These are phyloP conservation scores for Candida railenensis DNA, from an alignment of 805 yeast genomes.

Conservation along the genomic window DNA sequence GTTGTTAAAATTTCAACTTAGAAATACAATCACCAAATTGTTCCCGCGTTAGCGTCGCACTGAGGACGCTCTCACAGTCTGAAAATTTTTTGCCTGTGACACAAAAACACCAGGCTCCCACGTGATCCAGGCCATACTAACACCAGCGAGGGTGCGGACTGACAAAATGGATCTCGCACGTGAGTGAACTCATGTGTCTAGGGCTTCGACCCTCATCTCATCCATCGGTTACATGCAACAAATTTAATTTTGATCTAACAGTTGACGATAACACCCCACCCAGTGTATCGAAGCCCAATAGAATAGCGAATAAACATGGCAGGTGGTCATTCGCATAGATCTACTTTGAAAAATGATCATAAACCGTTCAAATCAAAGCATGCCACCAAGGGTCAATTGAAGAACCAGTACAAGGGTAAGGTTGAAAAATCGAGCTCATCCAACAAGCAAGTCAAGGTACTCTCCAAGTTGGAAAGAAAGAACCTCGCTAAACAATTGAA, in stretches of 20 bases:
- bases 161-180: not conserved
- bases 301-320: conserved; percentile 43
- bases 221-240: too few relatives aligned
- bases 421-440: conserved; percentile 61
- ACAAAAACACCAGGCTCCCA: not conserved
- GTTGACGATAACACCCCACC: too few relatives aligned
- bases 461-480: conserved; percentile 63
- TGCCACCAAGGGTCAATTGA: conserved; percentile 83
- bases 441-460: conserved; percentile 37
- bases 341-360: conserved; percentile 79
- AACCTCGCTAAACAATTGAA: conserved; percentile 77
- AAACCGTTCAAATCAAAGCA: conserved; percentile 92
- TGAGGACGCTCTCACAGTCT: not conserved
- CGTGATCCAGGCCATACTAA: not conserved
- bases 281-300: not conserved
- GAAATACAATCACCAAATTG: not conserved
- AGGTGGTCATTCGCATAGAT: conserved; percentile 76
- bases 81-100: not conserved
- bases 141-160: not conserved
- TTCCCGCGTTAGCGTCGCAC: not conserved
- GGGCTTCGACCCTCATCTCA: conserved; percentile 5
- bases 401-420: conserved; percentile 80
- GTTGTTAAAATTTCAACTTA: not conserved
- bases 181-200: not conserved
- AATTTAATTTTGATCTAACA: too few relatives aligned